phyloP scores from a whole-genome alignment of 1,139 yeast genomes.

The Suhomyces yuchorum region DNA sequence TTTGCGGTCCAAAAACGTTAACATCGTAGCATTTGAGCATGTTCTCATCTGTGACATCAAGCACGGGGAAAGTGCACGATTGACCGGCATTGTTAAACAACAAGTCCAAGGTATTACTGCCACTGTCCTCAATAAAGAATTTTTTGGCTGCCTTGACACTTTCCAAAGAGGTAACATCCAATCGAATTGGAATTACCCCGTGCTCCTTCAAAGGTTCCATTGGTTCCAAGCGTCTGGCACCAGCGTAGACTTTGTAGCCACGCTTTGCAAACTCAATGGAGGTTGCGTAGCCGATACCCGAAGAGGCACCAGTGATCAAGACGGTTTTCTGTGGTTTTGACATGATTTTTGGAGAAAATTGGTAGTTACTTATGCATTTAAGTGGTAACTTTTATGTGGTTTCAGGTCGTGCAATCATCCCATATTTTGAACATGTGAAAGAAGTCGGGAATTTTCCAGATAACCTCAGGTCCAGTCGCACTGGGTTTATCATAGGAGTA shows the following conservation, averaged over 20 bases:
- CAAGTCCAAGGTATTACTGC: slow-evolving; percentile 51
- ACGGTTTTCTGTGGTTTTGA: slow-evolving; percentile 37
- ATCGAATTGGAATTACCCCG: slow-evolving; percentile 34
- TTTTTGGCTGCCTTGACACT: slow-evolving; percentile 51
- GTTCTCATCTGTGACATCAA: slow-evolving; percentile 63
- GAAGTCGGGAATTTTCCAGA: too few relatives aligned
- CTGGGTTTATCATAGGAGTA: too few relatives aligned
- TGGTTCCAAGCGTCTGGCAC: slow-evolving; percentile 68
- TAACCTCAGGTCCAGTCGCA: too few relatives aligned
- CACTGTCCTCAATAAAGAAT: slow-evolving; percentile 36
- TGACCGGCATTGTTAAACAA: slow-evolving; percentile 69
- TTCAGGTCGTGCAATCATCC: too few relatives aligned
- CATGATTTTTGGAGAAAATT: not conserved
- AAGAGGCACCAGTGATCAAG: slow-evolving; percentile 77
- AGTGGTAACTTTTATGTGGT: too few relatives aligned
- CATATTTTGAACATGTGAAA: too few relatives aligned
- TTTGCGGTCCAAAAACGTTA: slow-evolving; percentile 69
- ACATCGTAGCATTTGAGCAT: slow-evolving; percentile 61
- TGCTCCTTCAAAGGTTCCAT: slow-evolving; percentile 55
- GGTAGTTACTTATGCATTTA: too few relatives aligned
- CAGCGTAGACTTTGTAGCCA: slow-evolving; percentile 69
- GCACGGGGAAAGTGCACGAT: slow-evolving; percentile 71
- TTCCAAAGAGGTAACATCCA: slow-evolving; percentile 58
- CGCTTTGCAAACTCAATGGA: slow-evolving; percentile 64
- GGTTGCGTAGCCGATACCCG: slow-evolving; percentile 75